Conservation (phyloP, 345 rosid genomes). For the Trapa bicornis region DNA sequence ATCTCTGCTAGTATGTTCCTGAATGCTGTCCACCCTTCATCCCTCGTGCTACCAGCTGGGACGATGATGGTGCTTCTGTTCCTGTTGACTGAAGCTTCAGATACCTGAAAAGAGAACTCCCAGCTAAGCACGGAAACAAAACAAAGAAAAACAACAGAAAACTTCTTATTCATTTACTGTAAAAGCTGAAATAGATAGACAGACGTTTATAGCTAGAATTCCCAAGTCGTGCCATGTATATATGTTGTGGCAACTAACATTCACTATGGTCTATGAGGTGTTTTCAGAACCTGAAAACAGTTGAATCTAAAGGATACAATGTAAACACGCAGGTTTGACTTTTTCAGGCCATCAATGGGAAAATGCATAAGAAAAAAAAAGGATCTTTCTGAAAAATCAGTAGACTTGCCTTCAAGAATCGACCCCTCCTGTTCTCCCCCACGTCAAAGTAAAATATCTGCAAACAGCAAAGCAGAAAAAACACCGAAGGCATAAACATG, state of each 20-base stretch:
- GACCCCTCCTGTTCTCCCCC: constrained; percentile 89
- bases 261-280: too few relatives aligned
- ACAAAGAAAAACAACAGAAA: not conserved
- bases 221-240: too few relatives aligned
- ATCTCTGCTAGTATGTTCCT: constrained; percentile 86
- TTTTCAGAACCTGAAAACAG: not conserved
- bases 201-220: not conserved
- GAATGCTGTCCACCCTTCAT: constrained; percentile 98
- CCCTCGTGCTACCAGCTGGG: constrained; percentile 75
- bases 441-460: constrained; percentile 94
- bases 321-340: not conserved
- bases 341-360: too few relatives aligned
- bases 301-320: not conserved
- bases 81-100: constrained; percentile 93
- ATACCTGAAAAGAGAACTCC: constrained; percentile 37
- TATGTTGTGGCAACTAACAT: too few relatives aligned
- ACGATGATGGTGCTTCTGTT: constrained; percentile 91
- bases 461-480: not conserved
- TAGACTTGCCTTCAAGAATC: constrained; percentile 67
- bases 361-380: too few relatives aligned
- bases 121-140: not conserved
- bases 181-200: not conserved
- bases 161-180: not conserved
- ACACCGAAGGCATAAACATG: not conserved
- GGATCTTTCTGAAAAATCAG: not conserved